Percentiles rank a stretch among this genome's conserved stretches.
Conservation (phyloP, 2,329 filamentous ascomycete species). For the Aspergillus calidoustus region DNA sequence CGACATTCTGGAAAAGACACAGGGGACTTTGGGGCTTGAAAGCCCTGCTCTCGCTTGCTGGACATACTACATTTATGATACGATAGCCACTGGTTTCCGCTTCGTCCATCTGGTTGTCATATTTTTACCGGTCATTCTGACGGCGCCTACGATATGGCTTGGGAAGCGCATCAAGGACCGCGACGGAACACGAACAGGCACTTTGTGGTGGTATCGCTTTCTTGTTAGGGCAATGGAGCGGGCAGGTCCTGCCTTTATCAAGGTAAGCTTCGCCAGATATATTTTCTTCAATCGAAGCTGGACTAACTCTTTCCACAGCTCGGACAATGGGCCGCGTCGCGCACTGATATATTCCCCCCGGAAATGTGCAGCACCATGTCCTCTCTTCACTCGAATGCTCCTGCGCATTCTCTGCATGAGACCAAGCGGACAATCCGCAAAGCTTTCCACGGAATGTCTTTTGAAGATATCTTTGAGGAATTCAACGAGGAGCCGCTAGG, state of each 20-base stretch:
- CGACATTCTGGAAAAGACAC: slow-evolving; percentile 65
- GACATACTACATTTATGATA: slow-evolving; percentile 69
- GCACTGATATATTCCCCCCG: slow-evolving; percentile 92
- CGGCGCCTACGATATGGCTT: slow-evolving; percentile 80
- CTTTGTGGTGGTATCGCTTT: slow-evolving; percentile 93
- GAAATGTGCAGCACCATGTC: slow-evolving; percentile 95
- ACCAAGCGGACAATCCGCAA: slow-evolving; percentile 79
- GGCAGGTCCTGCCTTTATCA: slow-evolving; percentile 95
- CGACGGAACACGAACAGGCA: slow-evolving; percentile 78
- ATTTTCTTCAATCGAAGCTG: neutral
- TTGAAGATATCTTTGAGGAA: slow-evolving; percentile 94
- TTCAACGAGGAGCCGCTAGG: slow-evolving; percentile 89
- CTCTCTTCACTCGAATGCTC: slow-evolving; percentile 89
- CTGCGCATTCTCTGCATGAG: slow-evolving; percentile 80
- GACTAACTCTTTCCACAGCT: slow-evolving; percentile 57
- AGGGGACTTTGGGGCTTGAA: slow-evolving; percentile 61
- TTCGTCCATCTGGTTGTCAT: slow-evolving; percentile 86
- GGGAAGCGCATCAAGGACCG: slow-evolving; percentile 66
- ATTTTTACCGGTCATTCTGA: slow-evolving; percentile 85
- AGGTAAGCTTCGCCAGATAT: slow-evolving; percentile 58
- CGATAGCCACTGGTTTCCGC: slow-evolving; percentile 82
- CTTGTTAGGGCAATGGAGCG: slow-evolving; percentile 88
- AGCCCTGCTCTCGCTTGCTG: slow-evolving; percentile 68
- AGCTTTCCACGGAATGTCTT: slow-evolving; percentile 78
- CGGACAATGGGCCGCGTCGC: slow-evolving; percentile 96